Base-by-base conservation (phyloP, 2,329 filamentous ascomycete species). In the Ophiostoma australiae region DNA sequence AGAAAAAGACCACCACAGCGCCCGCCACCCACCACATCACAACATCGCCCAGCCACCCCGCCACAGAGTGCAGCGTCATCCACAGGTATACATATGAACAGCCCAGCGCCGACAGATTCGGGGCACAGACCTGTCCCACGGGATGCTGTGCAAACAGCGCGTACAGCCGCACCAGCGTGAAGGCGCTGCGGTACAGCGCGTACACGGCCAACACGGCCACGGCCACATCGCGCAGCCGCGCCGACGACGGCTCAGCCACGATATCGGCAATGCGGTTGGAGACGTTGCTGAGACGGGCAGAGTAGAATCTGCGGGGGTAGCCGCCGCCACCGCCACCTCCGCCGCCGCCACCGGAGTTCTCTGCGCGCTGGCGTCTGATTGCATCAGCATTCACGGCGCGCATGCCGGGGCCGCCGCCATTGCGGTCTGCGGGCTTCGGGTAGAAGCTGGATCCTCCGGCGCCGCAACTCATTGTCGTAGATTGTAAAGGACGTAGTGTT, bases 191-290 rank as follows among this genome's bases (percentile, higher is more conserved):
- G n/a, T 33, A 48, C 37, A 67, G 39, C 35, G 63, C 35, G 35
- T 66, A 66, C 63, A 39, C 63, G 63, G 35, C 63, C 33, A 66
- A 20, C 33, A 23, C 63, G 33, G 35, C 63, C 20, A 39, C 15
- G 35, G 35, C 63, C 33, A 66, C 63, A n/a, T 66, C 63, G 35
- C 63, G 63, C 33, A 39, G 63, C 20, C 35, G 33, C 63, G 20
- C 31, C 20, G 20, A 39, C 63, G 63, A 66, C 20, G 63, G 33
- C 63, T 35, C 33, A 10, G 63, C 63, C 33, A 66, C 35, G 20
- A 39, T 20, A 39, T 66, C 63, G 63, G 33, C 20, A 31, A 66
- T 23, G 20, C 63, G 63, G 20, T 39, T 37, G 33, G 63, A 66
- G 63, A 66, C n/a, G 63, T 20, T 5, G 63, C 41, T 39, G 17